Percentiles rank a stretch among this genome's conserved stretches.
These are phyloP conservation scores for Botrytis cinerea DNA, from an alignment of 2,329 filamentous ascomycete genomes.

Conservation along the genomic window DNA sequence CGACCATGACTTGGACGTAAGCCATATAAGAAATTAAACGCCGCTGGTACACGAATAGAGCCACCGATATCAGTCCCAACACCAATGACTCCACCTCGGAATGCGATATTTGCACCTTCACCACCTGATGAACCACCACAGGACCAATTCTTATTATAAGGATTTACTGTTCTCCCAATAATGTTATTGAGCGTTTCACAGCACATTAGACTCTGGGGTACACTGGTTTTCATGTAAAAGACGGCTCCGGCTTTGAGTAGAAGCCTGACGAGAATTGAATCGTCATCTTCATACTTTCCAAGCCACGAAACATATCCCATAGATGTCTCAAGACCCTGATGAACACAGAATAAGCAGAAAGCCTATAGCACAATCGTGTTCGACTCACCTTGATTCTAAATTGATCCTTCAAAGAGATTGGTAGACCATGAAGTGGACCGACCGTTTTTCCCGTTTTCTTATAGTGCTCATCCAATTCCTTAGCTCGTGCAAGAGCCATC, in stretches of 20 bases:
- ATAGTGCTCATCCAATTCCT: constrained; percentile 49
- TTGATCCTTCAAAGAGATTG: constrained; percentile 61
- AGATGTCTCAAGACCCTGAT: constrained; percentile 50
- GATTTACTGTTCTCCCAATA: constrained; percentile 45
- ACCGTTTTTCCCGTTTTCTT: constrained; percentile 46
- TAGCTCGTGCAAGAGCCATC: constrained; percentile 48
- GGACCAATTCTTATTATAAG: constrained; percentile 37
- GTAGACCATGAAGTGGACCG: constrained; percentile 64
- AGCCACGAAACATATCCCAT: constrained; percentile 64
- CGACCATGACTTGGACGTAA: constrained; percentile 41
- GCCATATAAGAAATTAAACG: constrained; percentile 44
- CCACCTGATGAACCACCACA: constrained; percentile 41
- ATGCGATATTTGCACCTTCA: constrained; percentile 41
- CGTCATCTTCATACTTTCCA: constrained; percentile 38
- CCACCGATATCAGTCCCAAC: constrained; percentile 42
- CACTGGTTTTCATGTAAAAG: constrained; percentile 46
- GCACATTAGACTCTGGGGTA: constrained; percentile 45
- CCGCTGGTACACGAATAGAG: constrained; percentile 43
- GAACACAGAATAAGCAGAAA: constrained; percentile 24
- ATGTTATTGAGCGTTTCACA: constrained; percentile 49
- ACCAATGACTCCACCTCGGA: constrained; percentile 40
- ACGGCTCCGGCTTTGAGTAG: constrained; percentile 46
- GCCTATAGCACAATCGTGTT: no score
- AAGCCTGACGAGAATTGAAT: constrained; percentile 50
- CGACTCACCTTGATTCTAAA: constrained; percentile 55